These are phyloP conservation scores for Bauhinia variegata DNA, from an alignment of 306 rosid species.

Conservation along the genomic window DNA sequence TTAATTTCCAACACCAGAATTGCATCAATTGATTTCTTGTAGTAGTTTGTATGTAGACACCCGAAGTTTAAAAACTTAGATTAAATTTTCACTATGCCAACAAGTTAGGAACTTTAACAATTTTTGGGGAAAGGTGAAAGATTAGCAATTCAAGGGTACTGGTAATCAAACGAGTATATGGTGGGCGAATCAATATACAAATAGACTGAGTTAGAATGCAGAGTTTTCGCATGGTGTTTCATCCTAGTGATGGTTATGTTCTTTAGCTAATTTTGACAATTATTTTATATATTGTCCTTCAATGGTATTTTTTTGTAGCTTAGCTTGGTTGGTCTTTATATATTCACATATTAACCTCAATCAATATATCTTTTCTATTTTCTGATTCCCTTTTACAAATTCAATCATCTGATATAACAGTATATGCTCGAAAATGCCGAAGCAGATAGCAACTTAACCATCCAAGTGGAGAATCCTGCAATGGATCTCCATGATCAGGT, in stretches of 20 bases:
- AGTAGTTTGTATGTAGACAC: background rate
- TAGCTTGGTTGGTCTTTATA: constrained; percentile 1
- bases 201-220: constrained; percentile 1
- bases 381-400: constrained; percentile 7
- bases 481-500: constrained; percentile 62
- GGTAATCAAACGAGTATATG: background rate
- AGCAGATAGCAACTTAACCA: constrained; percentile 42
- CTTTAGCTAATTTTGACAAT: background rate
- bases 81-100: background rate
- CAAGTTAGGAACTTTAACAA: background rate
- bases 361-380: constrained; percentile 16
- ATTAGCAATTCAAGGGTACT: too few relatives aligned
- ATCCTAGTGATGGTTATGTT: background rate
- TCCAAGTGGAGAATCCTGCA: constrained; percentile 55
- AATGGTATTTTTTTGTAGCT: background rate
- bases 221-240: background rate
- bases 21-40: background rate
- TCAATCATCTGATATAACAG: constrained; percentile 46
- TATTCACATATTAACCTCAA: constrained; percentile 4
- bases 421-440: constrained; percentile 47
- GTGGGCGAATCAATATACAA: constrained; percentile 10
- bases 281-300: constrained; percentile 2
- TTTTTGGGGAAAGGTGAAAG: too few relatives aligned
- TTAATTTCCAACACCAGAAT: background rate
- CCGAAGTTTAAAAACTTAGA: too few relatives aligned